Evolutionary conservation across 345 rosid genomes (phyloP).

Genomic region (Eucalyptus regnans): DNA sequence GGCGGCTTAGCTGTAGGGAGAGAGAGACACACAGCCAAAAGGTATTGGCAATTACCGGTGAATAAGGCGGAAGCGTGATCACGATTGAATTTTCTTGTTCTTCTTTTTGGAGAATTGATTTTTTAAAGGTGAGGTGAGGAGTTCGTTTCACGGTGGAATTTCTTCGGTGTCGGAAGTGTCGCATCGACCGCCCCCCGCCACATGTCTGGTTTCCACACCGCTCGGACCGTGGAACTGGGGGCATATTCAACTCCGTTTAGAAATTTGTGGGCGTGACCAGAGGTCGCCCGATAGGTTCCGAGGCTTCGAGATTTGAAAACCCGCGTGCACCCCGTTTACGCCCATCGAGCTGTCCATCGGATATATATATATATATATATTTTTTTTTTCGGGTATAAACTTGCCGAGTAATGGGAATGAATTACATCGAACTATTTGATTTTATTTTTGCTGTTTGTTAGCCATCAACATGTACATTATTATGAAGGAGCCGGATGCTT

Average conservation of each 20-base stretch:
- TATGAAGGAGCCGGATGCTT: neutral
- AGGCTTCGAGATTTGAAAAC: neutral
- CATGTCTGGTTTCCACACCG: too few relatives aligned
- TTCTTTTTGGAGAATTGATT: neutral
- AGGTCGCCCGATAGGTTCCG: fast-evolving
- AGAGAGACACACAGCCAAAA: neutral
- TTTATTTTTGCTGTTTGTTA: neutral
- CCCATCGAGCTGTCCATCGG: neutral
- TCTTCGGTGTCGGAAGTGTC: neutral
- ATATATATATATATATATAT: too few relatives aligned
- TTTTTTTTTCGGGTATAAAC: too few relatives aligned
- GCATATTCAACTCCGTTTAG: too few relatives aligned
- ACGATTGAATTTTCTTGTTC: neutral
- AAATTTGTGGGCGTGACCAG: neutral
- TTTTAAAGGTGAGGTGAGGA: too few relatives aligned
- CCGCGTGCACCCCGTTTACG: neutral
- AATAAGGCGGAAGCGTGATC: neutral
- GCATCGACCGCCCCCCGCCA: neutral
- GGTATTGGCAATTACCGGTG: neutral
- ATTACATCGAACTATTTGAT: neutral
- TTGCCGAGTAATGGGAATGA: neutral
- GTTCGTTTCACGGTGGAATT: too few relatives aligned
- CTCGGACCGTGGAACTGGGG: too few relatives aligned
- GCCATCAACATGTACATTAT: neutral
- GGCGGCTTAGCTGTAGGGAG: neutral